Conservation (phyloP, 2,329 filamentous ascomycete species). For the Xylariaceae sp. region DNA sequence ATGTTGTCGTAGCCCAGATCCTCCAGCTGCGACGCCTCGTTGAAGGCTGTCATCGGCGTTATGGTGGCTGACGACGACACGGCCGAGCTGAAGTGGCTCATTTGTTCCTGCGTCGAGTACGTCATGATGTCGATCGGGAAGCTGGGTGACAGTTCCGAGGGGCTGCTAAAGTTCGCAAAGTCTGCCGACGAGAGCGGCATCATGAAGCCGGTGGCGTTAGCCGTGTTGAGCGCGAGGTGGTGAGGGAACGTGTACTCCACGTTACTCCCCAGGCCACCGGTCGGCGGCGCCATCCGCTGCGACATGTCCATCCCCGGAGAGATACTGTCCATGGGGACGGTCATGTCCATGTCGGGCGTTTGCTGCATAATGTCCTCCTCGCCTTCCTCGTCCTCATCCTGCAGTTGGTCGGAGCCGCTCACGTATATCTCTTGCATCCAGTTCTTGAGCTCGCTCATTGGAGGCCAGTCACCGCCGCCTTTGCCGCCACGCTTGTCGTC, state of each 20-base stretch:
- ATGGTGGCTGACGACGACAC: slow-evolving; percentile 25
- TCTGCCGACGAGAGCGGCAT: slow-evolving; percentile 28
- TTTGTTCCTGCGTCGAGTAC: slow-evolving; percentile 16
- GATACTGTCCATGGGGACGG: slow-evolving; percentile 18
- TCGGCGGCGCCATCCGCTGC: background rate
- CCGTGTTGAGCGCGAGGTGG: slow-evolving; percentile 16
- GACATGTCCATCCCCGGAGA: slow-evolving; percentile 13
- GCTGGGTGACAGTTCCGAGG: slow-evolving; percentile 14
- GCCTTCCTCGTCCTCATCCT: slow-evolving; percentile 32
- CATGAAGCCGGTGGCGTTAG: slow-evolving; percentile 11
- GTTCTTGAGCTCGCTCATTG: slow-evolving; percentile 53
- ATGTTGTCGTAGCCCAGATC: slow-evolving; percentile 21
- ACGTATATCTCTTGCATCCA: slow-evolving; percentile 56
- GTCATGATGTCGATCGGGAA: slow-evolving; percentile 17
- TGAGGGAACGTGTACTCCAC: slow-evolving; percentile 17
- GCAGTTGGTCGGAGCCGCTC: slow-evolving; percentile 25
- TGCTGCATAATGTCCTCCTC: slow-evolving; percentile 33
- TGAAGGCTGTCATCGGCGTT: slow-evolving; percentile 22
- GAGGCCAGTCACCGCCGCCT: slow-evolving; percentile 49
- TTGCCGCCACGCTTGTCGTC: slow-evolving; percentile 52
- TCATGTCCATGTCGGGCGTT: slow-evolving; percentile 14
- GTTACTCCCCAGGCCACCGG: slow-evolving; percentile 4
- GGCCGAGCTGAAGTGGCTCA: slow-evolving; percentile 22
- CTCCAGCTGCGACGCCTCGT: slow-evolving; percentile 18
- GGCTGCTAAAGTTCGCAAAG: slow-evolving; percentile 21